Percentiles rank a stretch among this genome's conserved stretches.
These are phyloP conservation scores for Naematelia encephala DNA, from an alignment of 768 basidiomycete species.

Conservation along the genomic window DNA sequence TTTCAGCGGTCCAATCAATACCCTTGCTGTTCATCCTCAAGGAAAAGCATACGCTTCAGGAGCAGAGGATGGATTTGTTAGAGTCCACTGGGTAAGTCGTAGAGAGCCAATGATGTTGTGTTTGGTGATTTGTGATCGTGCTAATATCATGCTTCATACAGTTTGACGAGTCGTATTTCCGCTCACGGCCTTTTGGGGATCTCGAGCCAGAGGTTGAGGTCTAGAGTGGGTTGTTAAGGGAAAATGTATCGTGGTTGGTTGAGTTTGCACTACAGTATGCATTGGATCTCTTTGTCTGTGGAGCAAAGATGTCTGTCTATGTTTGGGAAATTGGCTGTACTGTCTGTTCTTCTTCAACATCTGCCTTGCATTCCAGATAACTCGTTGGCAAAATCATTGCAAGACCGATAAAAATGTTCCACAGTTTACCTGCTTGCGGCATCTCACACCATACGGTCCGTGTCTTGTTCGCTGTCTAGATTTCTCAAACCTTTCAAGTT, in stretches of 20 bases:
- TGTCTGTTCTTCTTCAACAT: too few species aligned
- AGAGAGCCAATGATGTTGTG: too few species aligned
- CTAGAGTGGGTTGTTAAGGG: slow-evolving; percentile 6
- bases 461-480: too few species aligned
- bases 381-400: too few species aligned
- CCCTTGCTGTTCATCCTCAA: slow-evolving; percentile 85
- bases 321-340: neutral
- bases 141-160: slow-evolving; percentile 4
- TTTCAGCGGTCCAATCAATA: slow-evolving; percentile 52
- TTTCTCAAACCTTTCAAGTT: neutral
- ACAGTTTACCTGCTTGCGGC: too few species aligned
- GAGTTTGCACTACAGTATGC: neutral
- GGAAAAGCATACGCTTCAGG: slow-evolving; percentile 89
- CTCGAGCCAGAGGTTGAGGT: slow-evolving; percentile 66
- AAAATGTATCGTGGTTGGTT: neutral
- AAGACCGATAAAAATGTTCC: too few species aligned
- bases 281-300: neutral
- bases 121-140: neutral
- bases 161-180: slow-evolving; percentile 93
- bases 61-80: slow-evolving; percentile 83
- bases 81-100: slow-evolving; percentile 51
- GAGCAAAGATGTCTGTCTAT: neutral
- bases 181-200: slow-evolving; percentile 84
- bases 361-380: too few species aligned
- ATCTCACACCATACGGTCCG: too few species aligned